Percentiles rank a stretch among this genome's conserved stretches.
Evolutionary conservation across 208 protist genomes (phyloP).

Genomic region (Acanthamoeba lugdunensis): DNA sequence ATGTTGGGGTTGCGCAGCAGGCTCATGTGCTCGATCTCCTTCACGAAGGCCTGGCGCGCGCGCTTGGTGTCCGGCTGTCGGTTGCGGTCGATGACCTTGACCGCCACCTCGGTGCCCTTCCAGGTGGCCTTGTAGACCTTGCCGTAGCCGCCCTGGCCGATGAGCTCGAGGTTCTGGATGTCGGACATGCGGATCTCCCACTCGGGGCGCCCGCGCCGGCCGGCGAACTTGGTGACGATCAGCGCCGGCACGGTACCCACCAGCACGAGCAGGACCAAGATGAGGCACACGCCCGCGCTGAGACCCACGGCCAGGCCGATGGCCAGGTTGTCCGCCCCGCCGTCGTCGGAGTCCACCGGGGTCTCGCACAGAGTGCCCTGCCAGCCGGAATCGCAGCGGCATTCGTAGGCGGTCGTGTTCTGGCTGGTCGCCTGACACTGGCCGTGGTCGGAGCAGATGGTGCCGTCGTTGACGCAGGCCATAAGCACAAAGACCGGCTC

Average conservation of each 20-base stretch:
- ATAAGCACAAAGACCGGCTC: not conserved
- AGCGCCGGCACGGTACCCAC: not conserved
- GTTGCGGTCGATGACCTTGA: conserved; percentile 64
- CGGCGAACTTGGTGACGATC: not conserved
- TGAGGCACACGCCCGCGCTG: not conserved
- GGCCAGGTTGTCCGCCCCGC: not conserved
- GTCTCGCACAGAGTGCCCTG: not conserved
- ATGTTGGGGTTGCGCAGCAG: conserved; percentile 41
- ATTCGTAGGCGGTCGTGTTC: not conserved
- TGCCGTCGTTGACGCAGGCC: not conserved
- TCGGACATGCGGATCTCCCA: conserved; percentile 32
- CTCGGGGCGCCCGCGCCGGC: not conserved
- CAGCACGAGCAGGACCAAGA: not conserved
- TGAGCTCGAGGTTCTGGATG: conserved; percentile 22
- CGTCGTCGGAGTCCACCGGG: not conserved
- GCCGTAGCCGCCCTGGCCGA: conserved; percentile 40
- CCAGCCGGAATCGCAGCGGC: not conserved
- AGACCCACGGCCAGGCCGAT: not conserved
- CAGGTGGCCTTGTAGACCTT: conserved; percentile 45
- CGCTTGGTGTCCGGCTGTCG: conserved; percentile 34
- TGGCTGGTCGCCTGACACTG: not conserved
- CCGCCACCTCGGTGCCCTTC: conserved; percentile 36
- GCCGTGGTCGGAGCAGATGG: conserved; percentile 24
- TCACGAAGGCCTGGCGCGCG: conserved; percentile 58
- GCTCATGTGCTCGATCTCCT: conserved; percentile 73